A percentile compares a stretch with the other conserved stretches of the same genome.
These are phyloP conservation scores for Pyricularia sp. DNA, from an alignment of 2,329 filamentous ascomycete genomes.

Conservation along the genomic window DNA sequence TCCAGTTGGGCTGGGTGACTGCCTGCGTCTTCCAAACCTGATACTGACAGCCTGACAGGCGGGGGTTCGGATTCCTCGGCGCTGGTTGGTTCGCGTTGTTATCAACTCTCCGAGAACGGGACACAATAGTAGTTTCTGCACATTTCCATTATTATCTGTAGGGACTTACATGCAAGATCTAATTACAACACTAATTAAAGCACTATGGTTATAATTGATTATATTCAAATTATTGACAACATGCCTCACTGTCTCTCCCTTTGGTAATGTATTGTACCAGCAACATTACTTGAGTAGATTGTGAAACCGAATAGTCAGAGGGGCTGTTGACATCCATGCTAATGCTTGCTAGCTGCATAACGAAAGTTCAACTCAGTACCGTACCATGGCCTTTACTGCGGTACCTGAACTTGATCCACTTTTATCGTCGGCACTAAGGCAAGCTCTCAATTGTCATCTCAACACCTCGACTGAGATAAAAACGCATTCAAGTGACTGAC, in stretches of 20 bases:
- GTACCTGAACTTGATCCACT: background rate
- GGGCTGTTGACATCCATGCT: background rate
- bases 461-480: background rate
- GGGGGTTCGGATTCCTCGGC: background rate
- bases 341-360: no score
- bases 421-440: background rate
- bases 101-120: no score
- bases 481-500: background rate
- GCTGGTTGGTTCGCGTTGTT: background rate
- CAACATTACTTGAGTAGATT: background rate
- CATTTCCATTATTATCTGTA: no score
- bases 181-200: no score
- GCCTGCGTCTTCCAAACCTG: background rate
- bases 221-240: no score
- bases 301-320: background rate
- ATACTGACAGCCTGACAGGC: background rate
- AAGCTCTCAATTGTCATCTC: background rate
- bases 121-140: no score
- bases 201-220: no score
- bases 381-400: background rate
- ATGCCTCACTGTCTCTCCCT: no score
- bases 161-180: no score
- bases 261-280: no score
- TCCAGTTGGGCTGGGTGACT: background rate
- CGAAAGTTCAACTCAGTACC: background rate